Percentiles rank a stretch among this genome's conserved stretches.
Evolutionary conservation across 192 early-diverging fungal species (phyloP).

Genomic region (Podila epicladia): DNA sequence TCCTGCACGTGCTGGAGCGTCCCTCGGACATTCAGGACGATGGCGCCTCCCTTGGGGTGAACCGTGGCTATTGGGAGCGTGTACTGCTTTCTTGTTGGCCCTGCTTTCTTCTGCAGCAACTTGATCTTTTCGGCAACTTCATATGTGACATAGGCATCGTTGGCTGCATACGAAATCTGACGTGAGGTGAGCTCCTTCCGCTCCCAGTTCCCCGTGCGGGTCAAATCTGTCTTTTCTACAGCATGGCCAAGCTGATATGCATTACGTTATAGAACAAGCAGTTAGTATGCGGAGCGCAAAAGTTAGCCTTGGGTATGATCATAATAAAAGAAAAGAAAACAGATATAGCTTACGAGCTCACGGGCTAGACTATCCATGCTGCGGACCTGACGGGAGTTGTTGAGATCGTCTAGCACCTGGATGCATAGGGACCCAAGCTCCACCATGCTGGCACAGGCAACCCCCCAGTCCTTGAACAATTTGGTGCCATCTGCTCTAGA

Average conservation of each 20-base stretch:
- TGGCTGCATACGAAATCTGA: slow-evolving; percentile 38
- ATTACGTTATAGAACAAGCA: background rate
- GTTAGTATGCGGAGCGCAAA: too few species aligned
- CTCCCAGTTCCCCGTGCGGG: slow-evolving; percentile 41
- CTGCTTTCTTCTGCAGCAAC: slow-evolving; percentile 12
- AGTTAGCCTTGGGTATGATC: too few species aligned
- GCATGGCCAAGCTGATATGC: slow-evolving; percentile 23
- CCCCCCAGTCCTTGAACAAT: slow-evolving; percentile 45
- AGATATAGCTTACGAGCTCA: slow-evolving; percentile 20
- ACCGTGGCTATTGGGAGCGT: slow-evolving; percentile 13
- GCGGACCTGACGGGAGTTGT: slow-evolving; percentile 10
- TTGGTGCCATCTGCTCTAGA: slow-evolving; percentile 40
- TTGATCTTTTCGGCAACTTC: slow-evolving; percentile 37
- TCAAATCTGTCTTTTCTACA: slow-evolving; percentile 14
- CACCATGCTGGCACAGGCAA: slow-evolving; percentile 25
- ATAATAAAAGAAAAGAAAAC: background rate
- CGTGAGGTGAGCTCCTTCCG: background rate
- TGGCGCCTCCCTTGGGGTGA: slow-evolving; percentile 2
- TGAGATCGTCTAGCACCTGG: slow-evolving; percentile 19
- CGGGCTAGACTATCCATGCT: slow-evolving; percentile 28
- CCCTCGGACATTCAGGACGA: slow-evolving; percentile 1
- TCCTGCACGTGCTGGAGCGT: slow-evolving; percentile 35
- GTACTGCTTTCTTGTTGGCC: slow-evolving; percentile 11
- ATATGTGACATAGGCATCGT: slow-evolving; percentile 50
- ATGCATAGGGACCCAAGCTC: slow-evolving; percentile 31